Evolutionary conservation across 257 asterid genomes (phyloP).

Genomic region (Forsythia viridissima): DNA sequence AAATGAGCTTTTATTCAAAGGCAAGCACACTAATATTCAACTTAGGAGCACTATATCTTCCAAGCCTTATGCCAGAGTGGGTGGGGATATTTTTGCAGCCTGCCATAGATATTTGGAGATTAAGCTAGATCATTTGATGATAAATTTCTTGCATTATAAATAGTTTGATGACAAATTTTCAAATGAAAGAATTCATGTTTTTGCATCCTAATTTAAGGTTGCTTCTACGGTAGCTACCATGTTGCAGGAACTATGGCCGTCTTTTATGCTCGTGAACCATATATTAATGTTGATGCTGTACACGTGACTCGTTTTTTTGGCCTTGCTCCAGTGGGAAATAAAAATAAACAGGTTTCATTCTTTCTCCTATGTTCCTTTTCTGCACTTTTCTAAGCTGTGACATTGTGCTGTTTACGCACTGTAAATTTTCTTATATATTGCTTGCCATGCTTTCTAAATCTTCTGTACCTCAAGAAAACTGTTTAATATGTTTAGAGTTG

Average conservation of each 20-base stretch:
- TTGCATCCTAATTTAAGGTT: constrained; percentile 28
- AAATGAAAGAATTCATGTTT: neutral
- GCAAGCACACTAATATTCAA: neutral
- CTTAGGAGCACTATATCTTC: neutral
- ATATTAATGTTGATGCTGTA: constrained; percentile 64
- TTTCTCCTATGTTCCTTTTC: constrained; percentile 15
- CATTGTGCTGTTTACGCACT: constrained; percentile 13
- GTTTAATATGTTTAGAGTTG: constrained; percentile 1
- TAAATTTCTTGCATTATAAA: neutral
- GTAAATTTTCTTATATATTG: constrained; percentile 12
- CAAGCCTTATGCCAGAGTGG: neutral
- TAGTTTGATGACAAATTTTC: neutral
- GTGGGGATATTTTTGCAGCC: neutral
- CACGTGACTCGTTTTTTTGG: constrained; percentile 95
- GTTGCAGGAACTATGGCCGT: constrained; percentile 80
- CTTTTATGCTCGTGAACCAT: constrained; percentile 89
- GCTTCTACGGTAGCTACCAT: constrained; percentile 67
- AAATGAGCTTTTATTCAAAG: constrained; percentile 4
- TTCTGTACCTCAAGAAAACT: constrained; percentile 11
- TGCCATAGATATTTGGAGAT: neutral
- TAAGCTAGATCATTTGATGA: neutral
- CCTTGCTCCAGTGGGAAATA: constrained; percentile 92
- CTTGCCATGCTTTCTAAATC: constrained; percentile 20
- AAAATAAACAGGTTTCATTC: constrained; percentile 76
- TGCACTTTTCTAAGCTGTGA: neutral